Evolutionary conservation across 768 basidiomycete genomes (phyloP).

Genomic region (Suillus lakei): DNA sequence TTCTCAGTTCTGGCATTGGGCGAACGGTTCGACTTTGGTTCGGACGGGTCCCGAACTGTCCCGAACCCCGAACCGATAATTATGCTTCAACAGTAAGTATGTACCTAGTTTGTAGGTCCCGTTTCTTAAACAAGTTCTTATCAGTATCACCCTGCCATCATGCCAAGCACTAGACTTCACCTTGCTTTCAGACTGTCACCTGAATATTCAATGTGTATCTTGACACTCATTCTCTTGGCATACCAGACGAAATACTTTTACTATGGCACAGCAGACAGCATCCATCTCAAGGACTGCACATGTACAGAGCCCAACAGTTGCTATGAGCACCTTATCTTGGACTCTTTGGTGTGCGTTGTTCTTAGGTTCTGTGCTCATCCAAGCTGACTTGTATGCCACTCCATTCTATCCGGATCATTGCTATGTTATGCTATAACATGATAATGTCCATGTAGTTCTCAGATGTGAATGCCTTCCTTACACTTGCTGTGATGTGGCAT

Average conservation of each 20-base stretch:
- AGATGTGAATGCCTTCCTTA: constrained; percentile 88
- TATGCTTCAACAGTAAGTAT: no score
- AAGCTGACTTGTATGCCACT: not conserved
- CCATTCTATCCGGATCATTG: not conserved
- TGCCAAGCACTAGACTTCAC: not conserved
- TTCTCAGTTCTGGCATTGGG: no score
- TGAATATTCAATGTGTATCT: not conserved
- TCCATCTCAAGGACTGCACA: constrained; percentile 22
- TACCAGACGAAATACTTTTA: constrained; percentile 3
- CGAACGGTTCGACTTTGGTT: no score
- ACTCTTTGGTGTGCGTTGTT: constrained; percentile 74
- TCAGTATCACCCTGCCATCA: not conserved
- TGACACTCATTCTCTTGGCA: not conserved
- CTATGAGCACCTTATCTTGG: constrained; percentile 48
- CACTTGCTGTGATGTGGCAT: constrained; percentile 79
- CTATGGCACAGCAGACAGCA: constrained; percentile 20
- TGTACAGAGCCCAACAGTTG: constrained; percentile 16
- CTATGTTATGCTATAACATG: not conserved
- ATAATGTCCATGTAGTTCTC: constrained; percentile 56
- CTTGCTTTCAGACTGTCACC: not conserved
- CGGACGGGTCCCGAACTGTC: no score
- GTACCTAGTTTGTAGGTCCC: no score
- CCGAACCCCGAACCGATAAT: no score
- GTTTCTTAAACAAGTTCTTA: not conserved
- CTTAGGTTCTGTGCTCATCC: not conserved